These are phyloP conservation scores for Corinectria fuckeliana DNA, from an alignment of 2,329 filamentous ascomycete genomes.

Conservation along the genomic window DNA sequence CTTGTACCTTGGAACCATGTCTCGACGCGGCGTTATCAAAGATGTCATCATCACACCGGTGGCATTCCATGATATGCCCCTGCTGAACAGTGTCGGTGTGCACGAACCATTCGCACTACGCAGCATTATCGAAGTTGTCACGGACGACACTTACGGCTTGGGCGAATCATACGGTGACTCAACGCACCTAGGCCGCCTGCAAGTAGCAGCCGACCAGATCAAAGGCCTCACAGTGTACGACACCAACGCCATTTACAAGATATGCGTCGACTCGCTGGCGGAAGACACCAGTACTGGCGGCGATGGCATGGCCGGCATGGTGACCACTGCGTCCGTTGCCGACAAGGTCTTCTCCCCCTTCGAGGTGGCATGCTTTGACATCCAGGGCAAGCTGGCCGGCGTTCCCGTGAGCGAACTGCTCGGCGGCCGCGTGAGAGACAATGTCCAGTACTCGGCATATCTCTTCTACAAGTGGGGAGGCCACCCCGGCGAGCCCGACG, in stretches of 20 bases:
- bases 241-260: constrained; percentile 84
- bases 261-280: constrained; percentile 76
- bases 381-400: constrained; percentile 49
- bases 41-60: constrained; percentile 51
- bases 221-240: constrained; percentile 53
- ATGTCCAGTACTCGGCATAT: constrained; percentile 51
- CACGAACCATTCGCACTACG: constrained; percentile 51
- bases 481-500: constrained; percentile 47
- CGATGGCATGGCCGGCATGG: constrained; percentile 65
- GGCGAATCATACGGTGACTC: constrained; percentile 51
- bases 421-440: constrained; percentile 47
- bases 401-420: constrained; percentile 48
- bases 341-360: constrained; percentile 53
- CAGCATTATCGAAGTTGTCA: constrained; percentile 49
- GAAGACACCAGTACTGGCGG: constrained; percentile 54
- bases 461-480: constrained; percentile 53
- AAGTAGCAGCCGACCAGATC: constrained; percentile 40
- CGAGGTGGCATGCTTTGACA: constrained; percentile 50
- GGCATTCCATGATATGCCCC: constrained; percentile 53
- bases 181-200: constrained; percentile 44
- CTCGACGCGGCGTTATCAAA: constrained; percentile 40
- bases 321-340: constrained; percentile 48
- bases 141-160: constrained; percentile 45
- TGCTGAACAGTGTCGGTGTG: constrained; percentile 52
- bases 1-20: constrained; percentile 31